Conservation (phyloP, 495 filamentous ascomycete genomes). For the Staphylotrichum longicolle region DNA sequence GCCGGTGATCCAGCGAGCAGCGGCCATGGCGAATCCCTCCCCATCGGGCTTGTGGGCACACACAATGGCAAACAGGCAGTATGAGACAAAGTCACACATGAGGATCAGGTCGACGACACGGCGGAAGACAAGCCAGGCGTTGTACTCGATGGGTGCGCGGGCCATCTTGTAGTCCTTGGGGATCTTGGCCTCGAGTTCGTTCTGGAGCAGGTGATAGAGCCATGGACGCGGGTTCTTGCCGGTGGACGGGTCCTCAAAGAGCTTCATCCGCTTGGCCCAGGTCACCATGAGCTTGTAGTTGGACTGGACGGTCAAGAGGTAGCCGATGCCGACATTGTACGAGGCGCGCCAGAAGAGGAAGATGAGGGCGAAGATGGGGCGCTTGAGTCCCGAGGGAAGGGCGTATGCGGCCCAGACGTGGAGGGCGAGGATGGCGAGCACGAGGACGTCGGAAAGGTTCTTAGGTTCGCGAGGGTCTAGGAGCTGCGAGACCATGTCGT, state of each 20-base stretch:
- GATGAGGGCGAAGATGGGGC: conserved; percentile 71
- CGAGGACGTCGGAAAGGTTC: conserved; percentile 79
- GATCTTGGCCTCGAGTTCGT: conserved; percentile 91
- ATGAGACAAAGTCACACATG: conserved; percentile 97
- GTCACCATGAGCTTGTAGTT: conserved; percentile 78
- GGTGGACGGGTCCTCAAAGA: conserved; percentile 79
- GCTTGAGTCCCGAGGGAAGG: conserved; percentile 63
- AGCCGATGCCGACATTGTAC: conserved; percentile 94
- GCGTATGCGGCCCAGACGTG: conserved; percentile 70
- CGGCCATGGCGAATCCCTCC: conserved; percentile 66
- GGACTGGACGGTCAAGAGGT: conserved; percentile 84
- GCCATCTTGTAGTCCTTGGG: conserved; percentile 92
- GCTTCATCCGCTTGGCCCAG: conserved; percentile 80
- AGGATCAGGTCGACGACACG: conserved; percentile 92
- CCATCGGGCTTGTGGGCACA: conserved; percentile 71
- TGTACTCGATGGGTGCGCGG: conserved; percentile 92
- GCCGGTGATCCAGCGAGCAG: conserved; percentile 77
- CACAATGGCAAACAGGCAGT: conserved; percentile 90
- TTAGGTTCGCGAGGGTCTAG: conserved; percentile 94
- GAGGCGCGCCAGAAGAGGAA: conserved; percentile 90
- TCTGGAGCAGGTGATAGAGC: conserved; percentile 78
- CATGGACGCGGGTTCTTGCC: conserved; percentile 77
- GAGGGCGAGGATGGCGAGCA: conserved; percentile 73
- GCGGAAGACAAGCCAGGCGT: conserved; percentile 96
- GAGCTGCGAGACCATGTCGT: conserved; percentile 98